phyloP scores from a whole-genome alignment of 2,329 filamentous ascomycete genomes.

The Pyrenochaeta sp. region DNA sequence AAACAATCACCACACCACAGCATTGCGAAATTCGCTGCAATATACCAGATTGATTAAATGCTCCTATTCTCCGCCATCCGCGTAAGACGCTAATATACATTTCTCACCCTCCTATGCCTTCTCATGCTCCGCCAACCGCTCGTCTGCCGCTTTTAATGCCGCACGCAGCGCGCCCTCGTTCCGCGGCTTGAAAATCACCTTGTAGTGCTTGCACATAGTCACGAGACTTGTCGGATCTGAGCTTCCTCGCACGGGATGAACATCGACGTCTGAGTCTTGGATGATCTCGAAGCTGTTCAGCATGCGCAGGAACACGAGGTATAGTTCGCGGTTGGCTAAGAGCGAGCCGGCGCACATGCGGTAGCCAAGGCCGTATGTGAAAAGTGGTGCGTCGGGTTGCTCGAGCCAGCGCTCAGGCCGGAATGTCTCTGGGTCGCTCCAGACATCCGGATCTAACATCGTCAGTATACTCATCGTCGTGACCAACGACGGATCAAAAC shows the following conservation, averaged over 20 bases:
- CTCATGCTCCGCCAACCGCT: conserved; percentile 27
- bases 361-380: conserved; percentile 71
- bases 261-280: conserved; percentile 62
- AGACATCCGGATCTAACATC: conserved; percentile 65
- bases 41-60: not conserved
- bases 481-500: no score
- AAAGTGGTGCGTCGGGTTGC: conserved; percentile 68
- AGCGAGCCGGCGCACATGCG: conserved; percentile 72
- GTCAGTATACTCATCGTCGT: no score
- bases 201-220: conserved; percentile 65
- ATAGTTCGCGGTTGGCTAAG: conserved; percentile 70
- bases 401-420: conserved; percentile 69
- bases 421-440: conserved; percentile 66
- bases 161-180: conserved; percentile 55
- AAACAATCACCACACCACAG: no score
- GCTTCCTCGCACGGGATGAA: conserved; percentile 66
- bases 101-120: conserved; percentile 4
- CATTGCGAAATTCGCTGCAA: no score
- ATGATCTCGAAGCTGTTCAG: conserved; percentile 68
- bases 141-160: conserved; percentile 47
- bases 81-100: not conserved
- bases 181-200: conserved; percentile 65
- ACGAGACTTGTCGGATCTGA: conserved; percentile 69
- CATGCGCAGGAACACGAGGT: conserved; percentile 68
- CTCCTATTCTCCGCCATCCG: not conserved